phyloP scores from a whole-genome alignment of 768 basidiomycete species.

The Mycena vitilis region DNA sequence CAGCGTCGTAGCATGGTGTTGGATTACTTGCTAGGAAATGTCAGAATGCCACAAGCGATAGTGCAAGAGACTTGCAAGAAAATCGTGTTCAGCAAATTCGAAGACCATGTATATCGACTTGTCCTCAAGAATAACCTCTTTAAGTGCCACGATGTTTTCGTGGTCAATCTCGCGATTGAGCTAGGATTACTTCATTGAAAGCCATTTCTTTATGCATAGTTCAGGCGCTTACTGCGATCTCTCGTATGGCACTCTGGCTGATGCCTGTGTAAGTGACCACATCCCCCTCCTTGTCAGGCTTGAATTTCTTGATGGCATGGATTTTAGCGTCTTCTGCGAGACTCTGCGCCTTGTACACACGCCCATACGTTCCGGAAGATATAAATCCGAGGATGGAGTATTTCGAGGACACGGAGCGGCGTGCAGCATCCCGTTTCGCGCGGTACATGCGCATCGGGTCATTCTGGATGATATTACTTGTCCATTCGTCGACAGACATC shows the following conservation, averaged over 20 bases:
- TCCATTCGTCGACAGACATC: conserved; percentile 49
- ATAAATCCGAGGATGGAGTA: conserved; percentile 97
- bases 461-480: conserved; percentile 58
- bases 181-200: conserved; percentile 48
- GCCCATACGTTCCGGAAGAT: conserved; percentile 96
- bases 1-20: conserved; percentile 94
- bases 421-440: conserved; percentile 76
- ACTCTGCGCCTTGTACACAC: conserved; percentile 97
- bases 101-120: conserved; percentile 99
- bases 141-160: conserved; percentile 90
- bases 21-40: conserved; percentile 91
- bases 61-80: conserved; percentile 72
- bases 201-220: too few relatives aligned
- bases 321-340: conserved; percentile 75
- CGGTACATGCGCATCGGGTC: conserved; percentile 93
- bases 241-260: conserved; percentile 96
- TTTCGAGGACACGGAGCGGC: conserved; percentile 78
- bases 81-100: conserved; percentile 99
- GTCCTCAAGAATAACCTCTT: conserved; percentile 96
- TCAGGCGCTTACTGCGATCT: conserved; percentile 82
- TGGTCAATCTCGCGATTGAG: conserved; percentile 91
- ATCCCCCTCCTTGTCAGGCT: conserved; percentile 99
- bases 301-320: conserved; percentile 99
- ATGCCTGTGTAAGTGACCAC: conserved; percentile 96
- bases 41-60: not conserved